Base-by-base conservation (phyloP, 192 early-diverging fungal genomes). In the Coemansia sp. region DNA sequence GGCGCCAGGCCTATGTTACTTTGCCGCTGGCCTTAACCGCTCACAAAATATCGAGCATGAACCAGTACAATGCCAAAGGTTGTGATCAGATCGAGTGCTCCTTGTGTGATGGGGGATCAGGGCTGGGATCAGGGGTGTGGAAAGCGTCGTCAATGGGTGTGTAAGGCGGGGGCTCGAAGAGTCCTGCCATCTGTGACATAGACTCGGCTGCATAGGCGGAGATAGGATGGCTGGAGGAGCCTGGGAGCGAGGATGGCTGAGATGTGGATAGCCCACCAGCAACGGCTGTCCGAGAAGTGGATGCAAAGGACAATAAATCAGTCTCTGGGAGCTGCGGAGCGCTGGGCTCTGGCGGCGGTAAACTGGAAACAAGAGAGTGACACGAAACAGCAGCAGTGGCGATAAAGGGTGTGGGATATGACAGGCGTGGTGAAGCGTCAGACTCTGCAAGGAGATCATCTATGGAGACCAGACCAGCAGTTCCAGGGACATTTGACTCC, bases 81-180 rank as follows among this genome's bases (percentile, higher is more conserved):
- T 16, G 52, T 6, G 27, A 24, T 58, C 19, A 38, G 7, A 22
- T 58, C 31, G 16, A 54, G 23, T 27, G 2, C 24, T 54, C 24
- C 27, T 54, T 54, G 27, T 24, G 27, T 12, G 22, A 54, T 27
- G 52, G 52, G 2, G 21, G 52, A 54, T 54, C 24, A 54, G 52
- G 23, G 27, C 23, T 28, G 52, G 27, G n/a, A 54, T 54, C 27
- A 5, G 52, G 10, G 23, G n/a, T 18, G 38, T 44, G 38, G 21
- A 60, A 61, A 0, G 51, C 27, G 16, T 65, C 23, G 41, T 58
- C 65, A 19, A 74, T 23, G 3, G 61, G 71, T 18, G 71, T 68
- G 41, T 74, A 74, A 31, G 71, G 71, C 8, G 71, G 71, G 3
- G 71, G 71, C 19, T 64, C 71, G 31, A 56, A 23, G 7, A 14